These are phyloP conservation scores for Aspergillus sp. DNA, from an alignment of 2,329 filamentous ascomycete genomes.

Conservation along the genomic window DNA sequence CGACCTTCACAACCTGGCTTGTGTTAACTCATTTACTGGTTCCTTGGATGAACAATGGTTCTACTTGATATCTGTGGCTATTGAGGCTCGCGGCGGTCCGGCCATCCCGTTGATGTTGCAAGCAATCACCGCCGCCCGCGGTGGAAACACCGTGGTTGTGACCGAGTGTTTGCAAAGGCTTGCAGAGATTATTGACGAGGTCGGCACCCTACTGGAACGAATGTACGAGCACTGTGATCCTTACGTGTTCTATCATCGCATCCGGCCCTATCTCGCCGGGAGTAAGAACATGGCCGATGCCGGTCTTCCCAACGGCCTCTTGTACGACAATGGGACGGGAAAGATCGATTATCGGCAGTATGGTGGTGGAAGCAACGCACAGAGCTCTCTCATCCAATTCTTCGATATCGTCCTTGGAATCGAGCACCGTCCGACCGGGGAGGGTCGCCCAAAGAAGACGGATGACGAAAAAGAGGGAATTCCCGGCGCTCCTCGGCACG, in stretches of 20 bases:
- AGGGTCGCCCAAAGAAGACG: slow-evolving; percentile 45
- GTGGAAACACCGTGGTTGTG: slow-evolving; percentile 68
- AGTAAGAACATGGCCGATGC: slow-evolving; percentile 98
- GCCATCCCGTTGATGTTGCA: slow-evolving; percentile 85
- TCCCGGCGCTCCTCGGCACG: slow-evolving; percentile 62
- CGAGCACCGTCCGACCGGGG: slow-evolving; percentile 85
- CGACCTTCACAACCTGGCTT: slow-evolving; percentile 81
- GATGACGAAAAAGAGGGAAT: slow-evolving; percentile 43
- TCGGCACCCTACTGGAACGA: slow-evolving; percentile 73
- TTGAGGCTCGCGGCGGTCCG: slow-evolving; percentile 86
- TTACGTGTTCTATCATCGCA: slow-evolving; percentile 90
- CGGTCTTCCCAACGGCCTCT: slow-evolving; percentile 79
- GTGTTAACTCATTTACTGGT: slow-evolving; percentile 87
- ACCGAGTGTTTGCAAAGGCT: slow-evolving; percentile 75
- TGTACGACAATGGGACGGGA: slow-evolving; percentile 79
- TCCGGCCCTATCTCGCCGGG: slow-evolving; percentile 92
- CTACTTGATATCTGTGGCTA: slow-evolving; percentile 91
- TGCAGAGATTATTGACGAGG: slow-evolving; percentile 83
- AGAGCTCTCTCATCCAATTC: slow-evolving; percentile 95
- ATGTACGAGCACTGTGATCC: slow-evolving; percentile 98
- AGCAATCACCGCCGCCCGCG: slow-evolving; percentile 77
- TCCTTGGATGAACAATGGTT: slow-evolving; percentile 98
- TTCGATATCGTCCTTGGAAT: slow-evolving; percentile 91
- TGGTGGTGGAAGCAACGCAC: slow-evolving; percentile 91
- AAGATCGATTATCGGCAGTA: slow-evolving; percentile 74